These are phyloP conservation scores for Schwanniomyces polymorphus DNA, from an alignment of 805 yeast genomes.

Conservation along the genomic window DNA sequence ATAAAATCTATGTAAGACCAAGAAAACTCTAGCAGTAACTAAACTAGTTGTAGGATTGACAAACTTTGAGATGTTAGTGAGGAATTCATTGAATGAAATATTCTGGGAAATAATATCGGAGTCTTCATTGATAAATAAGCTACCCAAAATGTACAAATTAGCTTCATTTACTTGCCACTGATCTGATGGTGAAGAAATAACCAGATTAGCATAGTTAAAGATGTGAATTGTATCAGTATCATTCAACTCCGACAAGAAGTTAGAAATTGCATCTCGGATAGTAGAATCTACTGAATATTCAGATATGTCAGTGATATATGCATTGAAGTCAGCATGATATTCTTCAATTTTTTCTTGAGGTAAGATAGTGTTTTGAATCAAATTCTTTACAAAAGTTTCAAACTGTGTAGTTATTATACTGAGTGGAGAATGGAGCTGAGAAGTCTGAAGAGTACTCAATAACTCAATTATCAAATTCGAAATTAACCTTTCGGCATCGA, in stretches of 20 bases:
- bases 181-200: background rate
- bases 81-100: slow-evolving; percentile 18
- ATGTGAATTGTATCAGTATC: slow-evolving; percentile 33
- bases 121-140: slow-evolving; percentile 44
- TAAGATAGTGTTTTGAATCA: slow-evolving; percentile 40
- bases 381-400: slow-evolving; percentile 21
- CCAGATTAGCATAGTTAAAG: slow-evolving; percentile 17
- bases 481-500: slow-evolving; percentile 18
- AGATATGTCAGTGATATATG: slow-evolving; percentile 69
- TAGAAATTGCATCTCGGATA: slow-evolving; percentile 63
- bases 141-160: slow-evolving; percentile 36
- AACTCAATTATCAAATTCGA: slow-evolving; percentile 27
- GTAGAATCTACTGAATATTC: slow-evolving; percentile 58
- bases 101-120: slow-evolving; percentile 14
- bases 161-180: slow-evolving; percentile 42
- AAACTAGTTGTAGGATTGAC: slow-evolving; percentile 20
- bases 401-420: slow-evolving; percentile 17
- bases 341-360: slow-evolving; percentile 43
- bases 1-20: slow-evolving; percentile 57
- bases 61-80: slow-evolving; percentile 12
- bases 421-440: slow-evolving; percentile 24
- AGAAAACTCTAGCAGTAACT: slow-evolving; percentile 48
- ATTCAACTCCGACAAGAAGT: slow-evolving; percentile 52
- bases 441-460: slow-evolving; percentile 28
- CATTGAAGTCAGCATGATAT: slow-evolving; percentile 64